phyloP scores from a whole-genome alignment of 2,329 filamentous ascomycete genomes.

The Scytalidium sp. region DNA sequence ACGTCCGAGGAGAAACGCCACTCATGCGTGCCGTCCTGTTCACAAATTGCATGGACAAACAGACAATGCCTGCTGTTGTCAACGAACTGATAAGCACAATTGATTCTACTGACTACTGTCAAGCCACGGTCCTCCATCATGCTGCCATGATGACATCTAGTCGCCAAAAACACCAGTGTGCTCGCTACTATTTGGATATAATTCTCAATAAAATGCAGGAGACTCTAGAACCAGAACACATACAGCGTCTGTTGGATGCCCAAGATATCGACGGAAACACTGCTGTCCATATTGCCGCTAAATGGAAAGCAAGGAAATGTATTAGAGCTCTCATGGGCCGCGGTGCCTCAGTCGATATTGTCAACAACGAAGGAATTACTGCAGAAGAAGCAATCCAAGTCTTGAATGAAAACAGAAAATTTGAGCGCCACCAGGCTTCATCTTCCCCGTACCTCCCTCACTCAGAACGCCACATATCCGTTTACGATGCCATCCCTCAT shows the following conservation, averaged over 20 bases:
- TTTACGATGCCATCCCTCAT: conserved; percentile 37
- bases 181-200: conserved; percentile 89
- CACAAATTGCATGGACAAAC: conserved; percentile 94
- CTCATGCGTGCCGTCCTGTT: conserved; percentile 94
- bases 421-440: conserved; percentile 53
- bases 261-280: conserved; percentile 90
- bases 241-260: conserved; percentile 75
- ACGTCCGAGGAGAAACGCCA: conserved; percentile 78
- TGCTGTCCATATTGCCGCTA: conserved; percentile 70
- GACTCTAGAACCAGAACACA: conserved; percentile 68
- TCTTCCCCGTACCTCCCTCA: conserved; percentile 69
- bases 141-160: conserved; percentile 86
- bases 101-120: conserved; percentile 72
- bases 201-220: conserved; percentile 85
- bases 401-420: conserved; percentile 59
- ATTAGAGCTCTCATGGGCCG: conserved; percentile 76
- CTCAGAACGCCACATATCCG: conserved; percentile 53
- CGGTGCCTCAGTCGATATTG: conserved; percentile 78
- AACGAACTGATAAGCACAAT: conserved; percentile 82
- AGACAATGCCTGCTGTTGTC: conserved; percentile 82
- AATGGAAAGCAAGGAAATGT: conserved; percentile 85
- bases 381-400: conserved; percentile 81
- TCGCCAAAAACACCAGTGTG: conserved; percentile 79
- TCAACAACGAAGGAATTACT: conserved; percentile 77
- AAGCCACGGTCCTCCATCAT: conserved; percentile 90